Evolutionary conservation across 345 rosid genomes (phyloP).

Genomic region (Bruguiera sexangula): DNA sequence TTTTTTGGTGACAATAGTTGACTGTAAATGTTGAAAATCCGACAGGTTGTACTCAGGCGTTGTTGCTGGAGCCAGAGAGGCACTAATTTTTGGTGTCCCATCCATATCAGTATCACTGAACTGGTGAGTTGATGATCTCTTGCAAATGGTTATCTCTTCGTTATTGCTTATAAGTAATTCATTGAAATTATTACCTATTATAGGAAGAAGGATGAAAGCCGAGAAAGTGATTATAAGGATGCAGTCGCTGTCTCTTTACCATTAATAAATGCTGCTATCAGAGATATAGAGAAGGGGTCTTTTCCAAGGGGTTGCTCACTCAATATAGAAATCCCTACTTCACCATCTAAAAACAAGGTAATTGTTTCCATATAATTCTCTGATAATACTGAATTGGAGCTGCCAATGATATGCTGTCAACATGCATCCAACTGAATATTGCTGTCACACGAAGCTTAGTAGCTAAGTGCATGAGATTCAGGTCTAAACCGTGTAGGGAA

Average conservation of each 20-base stretch:
- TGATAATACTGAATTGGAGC: not conserved
- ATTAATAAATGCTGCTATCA: conserved; percentile 15
- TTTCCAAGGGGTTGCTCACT: conserved; percentile 15
- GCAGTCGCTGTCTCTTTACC: conserved; percentile 19
- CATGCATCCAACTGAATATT: too few relatives aligned
- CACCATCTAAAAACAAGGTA: conserved; percentile 19
- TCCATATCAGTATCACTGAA: conserved; percentile 19
- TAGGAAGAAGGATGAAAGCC: conserved; percentile 15
- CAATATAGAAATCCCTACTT: conserved; percentile 17
- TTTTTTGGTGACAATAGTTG: not conserved
- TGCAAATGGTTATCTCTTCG: not conserved
- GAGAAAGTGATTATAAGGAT: conserved; percentile 18
- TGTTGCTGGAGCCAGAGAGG: conserved; percentile 24
- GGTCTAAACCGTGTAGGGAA: not conserved
- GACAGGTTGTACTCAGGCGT: conserved; percentile 18
- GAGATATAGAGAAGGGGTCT: conserved; percentile 12
- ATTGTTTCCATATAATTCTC: not conserved
- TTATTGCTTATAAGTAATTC: not conserved
- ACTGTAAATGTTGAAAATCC: not conserved
- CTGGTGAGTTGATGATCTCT: conserved; percentile 12
- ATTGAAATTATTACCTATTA: not conserved
- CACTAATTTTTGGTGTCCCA: conserved; percentile 22
- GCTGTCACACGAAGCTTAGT: not conserved
- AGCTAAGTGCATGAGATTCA: not conserved
- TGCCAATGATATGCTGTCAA: too few relatives aligned